These are phyloP conservation scores for Cardamine resedifolia DNA, from an alignment of 345 rosid genomes.

Conservation along the genomic window DNA sequence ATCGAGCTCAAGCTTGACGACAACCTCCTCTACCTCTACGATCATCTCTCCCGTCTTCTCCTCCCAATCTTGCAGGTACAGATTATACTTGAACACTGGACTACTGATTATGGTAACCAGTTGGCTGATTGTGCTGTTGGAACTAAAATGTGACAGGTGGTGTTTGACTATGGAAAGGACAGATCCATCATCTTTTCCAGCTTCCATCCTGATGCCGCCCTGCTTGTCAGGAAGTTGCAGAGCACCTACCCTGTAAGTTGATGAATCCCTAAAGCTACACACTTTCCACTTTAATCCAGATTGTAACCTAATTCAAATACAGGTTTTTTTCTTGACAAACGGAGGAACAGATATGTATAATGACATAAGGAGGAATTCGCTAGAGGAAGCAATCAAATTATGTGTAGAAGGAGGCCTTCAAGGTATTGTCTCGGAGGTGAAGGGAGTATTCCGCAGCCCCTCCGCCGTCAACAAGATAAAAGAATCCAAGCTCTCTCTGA, in stretches of 20 bases:
- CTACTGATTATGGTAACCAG: too few relatives aligned
- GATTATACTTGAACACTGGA: too few relatives aligned
- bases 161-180: conserved; percentile 50
- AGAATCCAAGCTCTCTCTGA: conserved; percentile 71
- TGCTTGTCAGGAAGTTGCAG: conserved; percentile 71
- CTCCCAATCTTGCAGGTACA: conserved; percentile 46
- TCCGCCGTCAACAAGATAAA: conserved; percentile 67
- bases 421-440: conserved; percentile 84
- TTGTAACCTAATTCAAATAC: neutral
- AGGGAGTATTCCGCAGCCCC: conserved; percentile 72
- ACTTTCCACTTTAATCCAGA: neutral
- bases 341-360: conserved; percentile 61
- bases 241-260: conserved; percentile 66
- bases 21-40: conserved; percentile 57
- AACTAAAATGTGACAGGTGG: conserved; percentile 43
- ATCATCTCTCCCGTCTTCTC: conserved; percentile 58
- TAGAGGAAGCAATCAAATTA: conserved; percentile 78
- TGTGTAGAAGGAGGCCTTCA: conserved; percentile 76
- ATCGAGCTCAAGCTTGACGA: conserved; percentile 93
- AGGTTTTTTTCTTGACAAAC: conserved; percentile 84
- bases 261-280: neutral
- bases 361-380: conserved; percentile 74
- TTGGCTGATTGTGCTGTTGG: too few relatives aligned
- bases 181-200: conserved; percentile 83
- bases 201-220: conserved; percentile 93